Conservation (phyloP, 2,329 filamentous ascomycete genomes). For the Metarhizium sp. region DNA sequence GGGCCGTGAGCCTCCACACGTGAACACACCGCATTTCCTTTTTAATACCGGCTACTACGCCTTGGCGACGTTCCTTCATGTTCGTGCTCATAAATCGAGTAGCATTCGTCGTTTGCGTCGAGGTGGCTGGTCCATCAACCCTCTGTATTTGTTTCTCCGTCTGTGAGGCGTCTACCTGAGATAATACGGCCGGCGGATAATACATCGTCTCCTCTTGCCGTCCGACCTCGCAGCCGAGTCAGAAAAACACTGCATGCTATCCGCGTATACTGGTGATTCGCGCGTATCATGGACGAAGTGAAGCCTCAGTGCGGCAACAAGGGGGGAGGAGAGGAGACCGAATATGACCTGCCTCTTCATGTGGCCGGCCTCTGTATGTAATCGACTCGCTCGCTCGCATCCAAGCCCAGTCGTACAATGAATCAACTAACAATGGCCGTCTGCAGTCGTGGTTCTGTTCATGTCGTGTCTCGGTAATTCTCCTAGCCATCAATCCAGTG, state of each 20-base stretch:
- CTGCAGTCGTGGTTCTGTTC: conserved; percentile 17
- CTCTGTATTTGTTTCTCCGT: not conserved
- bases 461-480: conserved; percentile 17
- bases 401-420: too few relatives aligned
- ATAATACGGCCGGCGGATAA: too few relatives aligned
- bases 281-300: not conserved
- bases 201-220: too few relatives aligned
- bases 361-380: conserved; percentile 21
- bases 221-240: too few relatives aligned
- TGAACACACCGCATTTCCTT: not conserved
- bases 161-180: too few relatives aligned
- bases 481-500: not conserved
- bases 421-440: not conserved
- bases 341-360: conserved; percentile 19
- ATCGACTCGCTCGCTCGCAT: not conserved
- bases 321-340: not conserved
- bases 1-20: not conserved
- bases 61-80: too few relatives aligned
- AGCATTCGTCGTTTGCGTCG: not conserved
- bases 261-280: not conserved
- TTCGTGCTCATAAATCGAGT: not conserved
- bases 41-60: not conserved
- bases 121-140: not conserved
- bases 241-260: too few relatives aligned
- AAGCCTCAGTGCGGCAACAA: conserved; percentile 20